Evolutionary conservation across 352 stramenopile genomes (phyloP), one percentile per base, ranked within the genome.

Genomic region (Globisporangium perplexum): DNA sequence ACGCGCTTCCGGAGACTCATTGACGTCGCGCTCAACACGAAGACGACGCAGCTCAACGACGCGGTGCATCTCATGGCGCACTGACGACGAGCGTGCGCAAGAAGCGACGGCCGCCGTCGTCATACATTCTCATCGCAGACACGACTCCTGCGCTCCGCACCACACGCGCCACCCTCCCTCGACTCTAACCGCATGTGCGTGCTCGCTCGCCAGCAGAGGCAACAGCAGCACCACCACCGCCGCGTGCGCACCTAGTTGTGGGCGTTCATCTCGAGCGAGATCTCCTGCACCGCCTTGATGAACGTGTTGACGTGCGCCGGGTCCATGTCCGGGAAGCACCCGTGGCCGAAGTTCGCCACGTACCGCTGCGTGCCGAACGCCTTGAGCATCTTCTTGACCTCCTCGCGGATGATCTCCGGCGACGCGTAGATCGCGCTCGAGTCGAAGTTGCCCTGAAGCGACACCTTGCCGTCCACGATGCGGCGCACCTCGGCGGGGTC

Each of bases 291-390:
- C 0, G 93, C 82, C 65, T 98, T 93, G 47, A 99, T 96, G 67
- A 99, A 98, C 28, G 78, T 85, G 60, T 97, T 77, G 6, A 99
- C 95, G 61, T 98, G 84, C 33, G 78, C 77, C 0, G 96, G 88
- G 48, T 95, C 86, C 84, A 98, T 97, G 66, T 98, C 96, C 24
- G 96, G 96, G 64, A 97, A 96, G 57, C 98, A 95, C 47, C 97
- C 97, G 66, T 99, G 95, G 47, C 97, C 97, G 39, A 99, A 84
- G 74, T 99, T 99, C 20, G 95, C 96, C 68, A 99, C 98, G 63
- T 98, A 94, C 52, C 84, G 78, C 68, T 98, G 87, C 33, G 94
- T 96, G 45, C 94, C 95, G 54, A 99, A 95, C 43, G 79, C 82
- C 62, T 91, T 71, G 50, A 99, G 77, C 90, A 99, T 97, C 67